Evolutionary conservation across 352 stramenopile genomes (phyloP), one percentile per base, ranked within the genome.

Genomic region (Phytophthora agathidicida): DNA sequence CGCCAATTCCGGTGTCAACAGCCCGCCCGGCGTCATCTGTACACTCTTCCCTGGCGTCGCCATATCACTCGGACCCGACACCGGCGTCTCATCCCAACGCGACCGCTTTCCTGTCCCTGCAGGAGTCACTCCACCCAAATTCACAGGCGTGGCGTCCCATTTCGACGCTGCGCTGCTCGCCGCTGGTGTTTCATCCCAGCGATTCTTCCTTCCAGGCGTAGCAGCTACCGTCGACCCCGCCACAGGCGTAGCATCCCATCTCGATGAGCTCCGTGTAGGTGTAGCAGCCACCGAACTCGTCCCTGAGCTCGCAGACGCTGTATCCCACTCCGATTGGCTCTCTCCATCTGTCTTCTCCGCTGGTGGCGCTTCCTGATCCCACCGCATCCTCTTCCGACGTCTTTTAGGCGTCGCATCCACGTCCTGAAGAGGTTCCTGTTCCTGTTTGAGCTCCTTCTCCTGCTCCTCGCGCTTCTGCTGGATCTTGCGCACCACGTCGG

Each of bases 51-150:
- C 66, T 1, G 82, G 78, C 1, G 82, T 93, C 30, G 75, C 70
- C 35, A 76, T 80, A 7, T 68, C 73, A 22, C 59, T 73, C 13
- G 43, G 26, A 3, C 75, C 69, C 3, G 77, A 62, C 17, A 98
- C 68, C 0, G 96, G 96, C 1, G 97, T 99, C 66, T 98, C 95
- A 75, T 99, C 97, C 97, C 97, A 99, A 24, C 97, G 86, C 17
- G 91, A 99, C 20, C 91, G 87, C 69, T 98, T 98, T 13, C 77
- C 74, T 1, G 37, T 62, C 11, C 76, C 83, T 19, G 77, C 69
- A 11, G 83, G 75, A 2, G 77, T 94, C 33, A 57, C 74, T 13
- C 73, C 80, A 10, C 60, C 77, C 38, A 79, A 55, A 23, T 71
- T 66, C 7, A 88, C 75, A 3, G 97, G 95, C 16, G 96, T 99